Evolutionary conservation across 2,329 filamentous ascomycete genomes (phyloP), one percentile per base, ranked within the genome.

Genomic region (Pseudogymnoascus sp.): DNA sequence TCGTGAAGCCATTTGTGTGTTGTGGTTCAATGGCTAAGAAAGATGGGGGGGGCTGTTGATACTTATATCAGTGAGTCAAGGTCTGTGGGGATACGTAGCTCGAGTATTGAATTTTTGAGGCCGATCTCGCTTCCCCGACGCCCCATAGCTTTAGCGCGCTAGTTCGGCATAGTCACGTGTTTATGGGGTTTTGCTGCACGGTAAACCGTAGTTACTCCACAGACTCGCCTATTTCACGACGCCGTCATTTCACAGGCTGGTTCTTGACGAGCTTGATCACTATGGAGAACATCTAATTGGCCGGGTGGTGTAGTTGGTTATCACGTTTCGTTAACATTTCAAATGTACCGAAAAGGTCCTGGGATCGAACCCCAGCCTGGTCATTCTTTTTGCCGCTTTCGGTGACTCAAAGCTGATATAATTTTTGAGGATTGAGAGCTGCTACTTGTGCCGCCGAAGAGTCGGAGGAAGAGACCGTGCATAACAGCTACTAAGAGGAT

Each of bases 1-100:
- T 80, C 88, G 84, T 73, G 89, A 90, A 77, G 90, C 88, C 90
- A 93, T 93, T 80, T 77, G 84, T 78, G 78, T 71, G 70, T 26
- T 68, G 66, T 64, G 66, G 63, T 64, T 59, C 29, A 62, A 63
- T 62, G 54, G 51, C 45, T 61, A 64, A 59, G 37, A 45, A 51
- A 62, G 62, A 65, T 66, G 54, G 34, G 34, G 29, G 21, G 0
- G 68, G 67, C 1, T 73, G 71, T 72, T 66, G 67, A 2, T 73
- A 71, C 57, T 68, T 73, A 36, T 71, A 74, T 64, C 11, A 31
- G 60, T 62, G 60, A 51, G 60, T 45, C 36, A 62, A 40, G 39
- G 60, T 45, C 26, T 62, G 60, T 40, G 60, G 36, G 39, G 26
- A 42, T 47, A 31, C 26, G 39, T 40, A 51, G 60, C 60, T 62